Evolutionary conservation across 768 basidiomycete species (phyloP).

Genomic region (Tulasnella sp.): DNA sequence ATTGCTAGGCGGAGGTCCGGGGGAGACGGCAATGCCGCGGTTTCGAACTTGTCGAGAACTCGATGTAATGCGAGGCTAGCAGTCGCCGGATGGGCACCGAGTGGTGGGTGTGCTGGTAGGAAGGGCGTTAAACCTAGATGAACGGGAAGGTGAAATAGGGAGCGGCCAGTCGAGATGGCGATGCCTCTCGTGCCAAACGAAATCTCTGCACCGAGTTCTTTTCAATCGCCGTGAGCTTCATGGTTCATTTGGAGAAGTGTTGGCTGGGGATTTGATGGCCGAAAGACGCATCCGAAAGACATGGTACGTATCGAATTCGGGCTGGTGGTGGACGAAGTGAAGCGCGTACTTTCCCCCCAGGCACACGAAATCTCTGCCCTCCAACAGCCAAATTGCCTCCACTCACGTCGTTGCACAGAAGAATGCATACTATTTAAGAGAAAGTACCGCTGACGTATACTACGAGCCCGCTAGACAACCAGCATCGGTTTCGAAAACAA

Average conservation of each 20-base stretch:
- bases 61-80: too few species aligned
- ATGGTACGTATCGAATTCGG: not conserved
- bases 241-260: not conserved
- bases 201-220: not conserved
- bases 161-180: not conserved
- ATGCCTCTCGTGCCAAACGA: not conserved
- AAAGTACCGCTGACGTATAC: not conserved
- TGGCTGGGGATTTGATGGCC: not conserved
- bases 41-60: too few species aligned
- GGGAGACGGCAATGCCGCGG: too few species aligned
- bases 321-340: not conserved
- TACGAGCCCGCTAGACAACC: not conserved
- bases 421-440: not conserved
- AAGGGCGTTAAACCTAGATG: too few species aligned
- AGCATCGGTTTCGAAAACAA: not conserved
- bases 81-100: too few species aligned
- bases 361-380: not conserved
- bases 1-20: too few species aligned
- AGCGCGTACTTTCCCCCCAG: not conserved
- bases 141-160: too few species aligned
- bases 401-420: not conserved
- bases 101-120: too few species aligned
- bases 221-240: not conserved
- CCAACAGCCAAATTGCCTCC: not conserved
- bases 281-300: not conserved